phyloP scores from a whole-genome alignment of 1,139 yeast species.

The Pichia sp. region DNA sequence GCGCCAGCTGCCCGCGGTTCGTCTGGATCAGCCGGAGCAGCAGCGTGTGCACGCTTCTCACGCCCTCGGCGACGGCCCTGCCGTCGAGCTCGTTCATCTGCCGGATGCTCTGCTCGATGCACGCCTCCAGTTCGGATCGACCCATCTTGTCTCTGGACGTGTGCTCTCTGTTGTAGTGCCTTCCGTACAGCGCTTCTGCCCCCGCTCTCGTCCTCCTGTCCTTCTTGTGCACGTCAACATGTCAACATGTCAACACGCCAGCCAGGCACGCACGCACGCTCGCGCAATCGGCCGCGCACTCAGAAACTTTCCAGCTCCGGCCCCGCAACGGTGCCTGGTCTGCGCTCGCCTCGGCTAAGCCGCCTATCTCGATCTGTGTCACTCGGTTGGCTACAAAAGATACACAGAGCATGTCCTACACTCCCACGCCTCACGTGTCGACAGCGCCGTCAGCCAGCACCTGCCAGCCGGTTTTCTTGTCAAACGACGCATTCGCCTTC shows the following conservation, averaged over 20 bases:
- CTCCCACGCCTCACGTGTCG: neutral
- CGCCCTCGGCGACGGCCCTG: neutral
- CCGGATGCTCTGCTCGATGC: neutral
- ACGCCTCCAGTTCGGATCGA: neutral
- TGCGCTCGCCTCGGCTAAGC: no score
- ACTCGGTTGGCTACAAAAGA: no score
- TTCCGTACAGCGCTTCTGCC: no score
- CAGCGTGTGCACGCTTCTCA: slow-evolving; percentile 9
- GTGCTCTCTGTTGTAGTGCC: neutral
- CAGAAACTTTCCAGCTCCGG: no score
- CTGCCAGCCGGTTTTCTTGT: slow-evolving; percentile 29
- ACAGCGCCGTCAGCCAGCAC: neutral
- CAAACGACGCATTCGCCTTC: slow-evolving; percentile 35
- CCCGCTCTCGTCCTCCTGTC: neutral
- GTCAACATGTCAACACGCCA: no score
- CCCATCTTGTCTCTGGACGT: neutral
- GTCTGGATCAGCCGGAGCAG: slow-evolving; percentile 19
- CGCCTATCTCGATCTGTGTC: no score
- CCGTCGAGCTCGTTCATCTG: neutral
- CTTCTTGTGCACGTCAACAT: no score
- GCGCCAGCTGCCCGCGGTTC: neutral
- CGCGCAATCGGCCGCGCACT: no score
- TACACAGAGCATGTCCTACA: no score
- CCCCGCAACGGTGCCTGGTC: no score
- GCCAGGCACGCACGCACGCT: no score